Evolutionary conservation across 179 eudicot genomes (phyloP).

Genomic region (Spinacia oleracea): DNA sequence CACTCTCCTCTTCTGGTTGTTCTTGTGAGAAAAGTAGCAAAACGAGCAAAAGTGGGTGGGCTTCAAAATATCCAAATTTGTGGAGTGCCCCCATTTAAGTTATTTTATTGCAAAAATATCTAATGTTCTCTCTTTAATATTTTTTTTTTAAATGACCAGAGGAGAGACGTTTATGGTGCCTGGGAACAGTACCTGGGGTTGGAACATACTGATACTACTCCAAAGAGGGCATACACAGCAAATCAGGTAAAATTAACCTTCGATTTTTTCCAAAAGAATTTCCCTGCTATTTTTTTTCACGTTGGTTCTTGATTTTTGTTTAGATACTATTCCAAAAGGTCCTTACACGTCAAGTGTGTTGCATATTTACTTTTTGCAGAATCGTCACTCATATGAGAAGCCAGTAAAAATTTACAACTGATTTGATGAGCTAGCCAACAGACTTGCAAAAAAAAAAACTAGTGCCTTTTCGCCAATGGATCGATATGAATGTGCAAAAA

Average conservation of each 20-base stretch:
- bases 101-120: neutral
- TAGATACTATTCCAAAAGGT: no score
- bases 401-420: slow-evolving; percentile 74
- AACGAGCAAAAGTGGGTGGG: neutral
- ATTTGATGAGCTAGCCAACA: slow-evolving; percentile 1
- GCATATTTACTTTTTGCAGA: slow-evolving; percentile 45
- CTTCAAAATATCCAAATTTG: no score
- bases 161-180: slow-evolving; percentile 79
- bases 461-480: slow-evolving; percentile 6
- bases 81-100: neutral
- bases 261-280: neutral
- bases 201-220: slow-evolving; percentile 75
- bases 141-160: slow-evolving; percentile 32
- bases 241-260: slow-evolving; percentile 55
- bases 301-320: neutral
- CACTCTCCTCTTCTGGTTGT: neutral
- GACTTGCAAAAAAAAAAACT: slow-evolving; percentile 9
- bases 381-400: slow-evolving; percentile 77
- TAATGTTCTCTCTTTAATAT: neutral
- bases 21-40: neutral
- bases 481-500: slow-evolving; percentile 17
- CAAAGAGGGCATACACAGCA: slow-evolving; percentile 58
- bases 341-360: no score
- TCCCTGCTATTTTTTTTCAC: neutral
- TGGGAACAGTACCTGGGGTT: slow-evolving; percentile 93